Base-by-base conservation (phyloP, 2,329 filamentous ascomycete species). In the Aphanocladium album region DNA sequence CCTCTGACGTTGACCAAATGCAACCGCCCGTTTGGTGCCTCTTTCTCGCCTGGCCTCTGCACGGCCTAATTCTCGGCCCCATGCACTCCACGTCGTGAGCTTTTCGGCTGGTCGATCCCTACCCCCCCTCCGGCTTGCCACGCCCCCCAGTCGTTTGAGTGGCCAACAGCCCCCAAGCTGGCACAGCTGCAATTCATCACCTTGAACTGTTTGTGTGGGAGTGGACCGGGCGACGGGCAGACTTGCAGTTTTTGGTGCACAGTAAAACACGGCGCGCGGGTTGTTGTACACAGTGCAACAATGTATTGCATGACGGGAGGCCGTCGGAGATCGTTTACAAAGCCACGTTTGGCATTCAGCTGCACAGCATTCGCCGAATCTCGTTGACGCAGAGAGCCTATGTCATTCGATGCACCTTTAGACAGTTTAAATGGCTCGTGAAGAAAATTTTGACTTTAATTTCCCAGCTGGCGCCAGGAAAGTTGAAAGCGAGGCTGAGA, bases 51-150 rank as follows among this genome's bases (percentile, higher is more conserved):
- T 50, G n/a, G 47, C 37, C 45, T 17, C 12, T 23, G 19, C 27
- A 56, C 64, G 64, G 64, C 59, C 59, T 60, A 62, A 64, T 63
- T 63, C 64, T 66, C 64, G 64, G 64, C 62, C 64, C 57, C 64
- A 66, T 66, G 63, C 64, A 60, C 61, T 57, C 52, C 51, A 57
- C 51, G 49, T 60, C 55, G 56, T 47, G 46, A 57, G 56, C 49
- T 35, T 53, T 50, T 51, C 39, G 55, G 39, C 45, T 43, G 33
- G 60, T 17, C 57, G 50, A 60, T 60, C 57, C 57, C 39, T 37
- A 7, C 27, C 49, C 9, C 12, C 27, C 5, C 21, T 39, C 27
- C 47, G 21, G 57, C 27, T 47, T 41, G 39, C 57, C 50, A 46
- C 57, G 27, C 41, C 39, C 47, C 45, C 46, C 35, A 2, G 27